Conservation (phyloP, 352 stramenopile species). For the Elongisporangium anandrum region DNA sequence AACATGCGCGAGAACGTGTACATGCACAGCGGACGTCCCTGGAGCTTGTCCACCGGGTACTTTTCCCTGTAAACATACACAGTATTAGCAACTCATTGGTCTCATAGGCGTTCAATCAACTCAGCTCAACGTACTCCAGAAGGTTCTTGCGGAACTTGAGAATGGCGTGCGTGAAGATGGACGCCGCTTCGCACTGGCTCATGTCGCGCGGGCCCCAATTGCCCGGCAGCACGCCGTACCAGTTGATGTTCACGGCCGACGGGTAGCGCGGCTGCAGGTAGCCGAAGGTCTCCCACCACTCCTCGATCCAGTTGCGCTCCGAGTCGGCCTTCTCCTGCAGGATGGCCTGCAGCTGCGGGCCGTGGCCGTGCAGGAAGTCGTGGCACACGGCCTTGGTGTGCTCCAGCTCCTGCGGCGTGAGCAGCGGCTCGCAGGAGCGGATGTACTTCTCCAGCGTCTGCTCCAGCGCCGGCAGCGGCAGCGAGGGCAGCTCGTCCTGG, state of each 20-base stretch:
- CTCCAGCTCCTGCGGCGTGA: slow-evolving; percentile 82
- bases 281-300: slow-evolving; percentile 96
- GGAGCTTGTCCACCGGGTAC: slow-evolving; percentile 92
- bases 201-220: slow-evolving; percentile 91
- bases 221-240: slow-evolving; percentile 95
- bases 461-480: slow-evolving; percentile 92
- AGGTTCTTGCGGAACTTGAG: slow-evolving; percentile 93
- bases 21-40: slow-evolving; percentile 92
- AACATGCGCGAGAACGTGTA: slow-evolving; percentile 94
- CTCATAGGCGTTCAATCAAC: background rate
- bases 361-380: slow-evolving; percentile 87
- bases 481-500: slow-evolving; percentile 85
- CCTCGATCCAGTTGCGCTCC: slow-evolving; percentile 88
- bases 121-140: slow-evolving; percentile 50
- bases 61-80: slow-evolving; percentile 54
- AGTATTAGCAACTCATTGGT: slow-evolving; percentile 3
- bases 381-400: slow-evolving; percentile 89
- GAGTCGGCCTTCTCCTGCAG: slow-evolving; percentile 80
- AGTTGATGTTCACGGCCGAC: slow-evolving; percentile 97
- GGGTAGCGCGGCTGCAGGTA: slow-evolving; percentile 95
- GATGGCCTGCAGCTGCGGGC: slow-evolving; percentile 87
- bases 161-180: slow-evolving; percentile 81
- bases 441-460: slow-evolving; percentile 93
- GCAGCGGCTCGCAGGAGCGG: slow-evolving; percentile 89
- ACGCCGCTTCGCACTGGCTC: slow-evolving; percentile 85